phyloP scores from a whole-genome alignment of 2,329 filamentous ascomycete genomes.

The Cryphonectria parasitica region DNA sequence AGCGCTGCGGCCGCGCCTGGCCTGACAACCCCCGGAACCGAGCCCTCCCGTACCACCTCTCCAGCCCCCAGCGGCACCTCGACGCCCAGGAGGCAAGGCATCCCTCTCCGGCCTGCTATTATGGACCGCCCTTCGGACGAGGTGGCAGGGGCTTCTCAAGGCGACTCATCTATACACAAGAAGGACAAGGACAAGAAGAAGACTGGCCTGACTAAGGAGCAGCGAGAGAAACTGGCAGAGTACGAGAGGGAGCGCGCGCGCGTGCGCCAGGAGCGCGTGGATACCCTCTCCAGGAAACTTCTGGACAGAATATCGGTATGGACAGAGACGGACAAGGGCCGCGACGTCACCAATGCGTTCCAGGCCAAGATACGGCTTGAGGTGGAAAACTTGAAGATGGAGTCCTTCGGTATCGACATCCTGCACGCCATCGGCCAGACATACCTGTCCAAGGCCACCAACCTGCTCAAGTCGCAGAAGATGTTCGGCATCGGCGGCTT shows the following conservation, averaged over 20 bases:
- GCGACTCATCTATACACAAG: conserved; percentile 75
- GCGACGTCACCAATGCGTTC: conserved; percentile 85
- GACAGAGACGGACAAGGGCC: conserved; percentile 93
- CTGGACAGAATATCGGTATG: conserved; percentile 88
- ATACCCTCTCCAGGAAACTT: conserved; percentile 81
- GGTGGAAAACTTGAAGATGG: conserved; percentile 98
- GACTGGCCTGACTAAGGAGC: conserved; percentile 83
- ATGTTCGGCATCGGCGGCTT: conserved; percentile 96
- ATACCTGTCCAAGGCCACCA: conserved; percentile 85
- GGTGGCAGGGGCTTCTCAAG: conserved; percentile 62
- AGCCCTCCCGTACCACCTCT: conserved; percentile 47
- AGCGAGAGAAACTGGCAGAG: conserved; percentile 86
- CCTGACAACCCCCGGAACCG: conserved; percentile 41
- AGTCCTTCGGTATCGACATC: conserved; percentile 95
- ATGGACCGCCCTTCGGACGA: conserved; percentile 85
- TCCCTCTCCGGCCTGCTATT: conserved; percentile 82
- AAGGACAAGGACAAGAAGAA: conserved; percentile 70
- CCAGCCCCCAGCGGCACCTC: conserved; percentile 45
- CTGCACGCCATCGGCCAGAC: conserved; percentile 92
- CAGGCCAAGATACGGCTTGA: conserved; percentile 93
- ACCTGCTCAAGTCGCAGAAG: conserved; percentile 92
- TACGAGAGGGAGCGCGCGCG: conserved; percentile 84
- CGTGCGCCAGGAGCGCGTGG: conserved; percentile 84
- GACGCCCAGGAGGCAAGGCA: conserved; percentile 49
- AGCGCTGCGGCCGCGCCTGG: conserved; percentile 37